phyloP scores from a whole-genome alignment of 2,329 filamentous ascomycete genomes.

The Niveomyces coronatus region DNA sequence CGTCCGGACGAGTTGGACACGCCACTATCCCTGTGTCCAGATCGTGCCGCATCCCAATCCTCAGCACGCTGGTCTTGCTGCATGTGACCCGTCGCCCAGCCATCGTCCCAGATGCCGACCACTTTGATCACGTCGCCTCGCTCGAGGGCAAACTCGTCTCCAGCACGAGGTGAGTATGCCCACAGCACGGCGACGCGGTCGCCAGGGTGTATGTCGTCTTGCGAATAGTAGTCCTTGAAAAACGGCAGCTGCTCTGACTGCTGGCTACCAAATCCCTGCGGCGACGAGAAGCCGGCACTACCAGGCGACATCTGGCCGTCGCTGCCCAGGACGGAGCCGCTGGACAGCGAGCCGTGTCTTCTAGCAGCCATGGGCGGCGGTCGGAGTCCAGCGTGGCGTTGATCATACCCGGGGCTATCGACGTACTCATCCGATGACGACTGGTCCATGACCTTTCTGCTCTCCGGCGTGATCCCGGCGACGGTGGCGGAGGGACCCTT shows the following conservation, averaged over 20 bases:
- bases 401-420: conserved; percentile 61
- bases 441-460: conserved; percentile 39
- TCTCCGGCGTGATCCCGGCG: conserved; percentile 25
- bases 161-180: conserved; percentile 91
- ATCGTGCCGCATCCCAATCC: conserved; percentile 71
- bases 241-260: conserved; percentile 92
- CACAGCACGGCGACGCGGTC: conserved; percentile 87
- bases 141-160: conserved; percentile 87
- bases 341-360: conserved; percentile 82
- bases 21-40: conserved; percentile 81
- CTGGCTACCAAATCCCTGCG: conserved; percentile 71
- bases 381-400: conserved; percentile 43
- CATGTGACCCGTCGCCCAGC: conserved; percentile 91
- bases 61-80: conserved; percentile 75
- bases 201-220: conserved; percentile 87
- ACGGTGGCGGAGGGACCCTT: conserved; percentile 21
- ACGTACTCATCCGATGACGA: conserved; percentile 65
- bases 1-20: conserved; percentile 70
- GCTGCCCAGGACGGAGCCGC: conserved; percentile 62
- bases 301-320: conserved; percentile 65
- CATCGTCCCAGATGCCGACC: conserved; percentile 97
- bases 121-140: conserved; percentile 97
- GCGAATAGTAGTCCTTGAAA: conserved; percentile 98
- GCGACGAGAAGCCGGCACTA: conserved; percentile 71
- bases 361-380: conserved; percentile 51